Base-by-base conservation (phyloP, 2,329 filamentous ascomycete genomes). In the Pyrenophora seminiperda region DNA sequence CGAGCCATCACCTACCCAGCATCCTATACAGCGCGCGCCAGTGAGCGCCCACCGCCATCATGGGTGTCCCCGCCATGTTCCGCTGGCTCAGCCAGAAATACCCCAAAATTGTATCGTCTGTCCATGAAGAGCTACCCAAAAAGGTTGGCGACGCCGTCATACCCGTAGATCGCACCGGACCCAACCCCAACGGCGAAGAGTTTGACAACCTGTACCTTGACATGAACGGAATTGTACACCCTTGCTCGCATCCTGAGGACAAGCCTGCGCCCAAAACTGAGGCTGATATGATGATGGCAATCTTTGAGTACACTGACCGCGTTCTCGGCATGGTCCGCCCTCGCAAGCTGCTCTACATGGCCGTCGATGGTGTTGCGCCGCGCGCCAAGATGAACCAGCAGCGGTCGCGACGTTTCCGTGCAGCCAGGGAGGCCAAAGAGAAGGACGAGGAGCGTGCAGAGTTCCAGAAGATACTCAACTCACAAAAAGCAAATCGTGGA, bases 311-410 rank as follows among this genome's bases (percentile, higher is more conserved):
- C 75, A 99, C 94, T n/a, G 92, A 99, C 71, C 88, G 94, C 53
- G 92, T 99, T 18, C 90, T 99, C 61, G 97, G 96, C 73, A 99
- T 99, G 93, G 93, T 96, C 59, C 89, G 94, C 53, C 94, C 94
- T 7, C 86, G 94, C 63, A 97, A 97, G 77, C 78, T 99, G 40
- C 83, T 99, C 47, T 94, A 97, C 89, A 97, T 99, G 69, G 94
- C 94, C 66, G 92, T 99, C 72, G 94, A 99, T 76, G 94, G 94
- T 71, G 94, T 99, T 58, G 94, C 94, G 4, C 95, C 94, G 38
- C 89, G 94, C 73, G 95, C 95, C 51, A 99, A 99, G 77, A 99
- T 99, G 94, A 99, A 99, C 73, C 95, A 99, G 73, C 94, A 99
- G 77, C 90, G 94, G 55, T 96, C 94, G 33, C 85, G 94, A 74